These are phyloP conservation scores for Panicum hallii DNA, from an alignment of 202 grass and related monocot species.

Conservation along the genomic window DNA sequence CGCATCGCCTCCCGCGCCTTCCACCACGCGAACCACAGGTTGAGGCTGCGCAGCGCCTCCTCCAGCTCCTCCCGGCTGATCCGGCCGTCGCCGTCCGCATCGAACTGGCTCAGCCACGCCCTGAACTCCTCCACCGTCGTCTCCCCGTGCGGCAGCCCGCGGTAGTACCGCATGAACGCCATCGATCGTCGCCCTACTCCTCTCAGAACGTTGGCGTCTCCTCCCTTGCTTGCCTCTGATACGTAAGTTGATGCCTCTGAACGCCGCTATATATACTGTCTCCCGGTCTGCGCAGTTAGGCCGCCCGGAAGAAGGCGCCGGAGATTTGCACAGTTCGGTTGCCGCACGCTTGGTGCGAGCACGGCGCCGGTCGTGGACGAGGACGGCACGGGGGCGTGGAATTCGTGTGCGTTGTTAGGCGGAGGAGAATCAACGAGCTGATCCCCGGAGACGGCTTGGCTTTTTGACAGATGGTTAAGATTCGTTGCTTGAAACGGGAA, in stretches of 20 bases:
- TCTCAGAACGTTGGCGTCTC: neutral
- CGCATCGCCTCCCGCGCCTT: slow-evolving; percentile 69
- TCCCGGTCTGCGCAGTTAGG: slow-evolving; percentile 5
- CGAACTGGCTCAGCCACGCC: slow-evolving; percentile 85
- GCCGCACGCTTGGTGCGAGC: slow-evolving; percentile 41
- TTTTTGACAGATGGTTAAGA: slow-evolving; percentile 26
- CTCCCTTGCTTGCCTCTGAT: too few species aligned
- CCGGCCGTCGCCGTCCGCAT: slow-evolving; percentile 62
- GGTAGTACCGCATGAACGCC: slow-evolving; percentile 65
- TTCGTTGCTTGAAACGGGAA: slow-evolving; percentile 43
- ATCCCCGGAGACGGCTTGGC: neutral
- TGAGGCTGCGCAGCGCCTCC: slow-evolving; percentile 64
- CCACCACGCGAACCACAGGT: slow-evolving; percentile 89
- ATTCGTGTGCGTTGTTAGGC: slow-evolving; percentile 45
- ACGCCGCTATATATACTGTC: slow-evolving; percentile 27
- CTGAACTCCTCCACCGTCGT: slow-evolving; percentile 72
- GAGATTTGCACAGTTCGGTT: slow-evolving; percentile 46
- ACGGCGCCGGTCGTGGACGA: slow-evolving; percentile 11
- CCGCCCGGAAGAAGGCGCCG: neutral
- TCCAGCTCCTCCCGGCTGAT: slow-evolving; percentile 76
- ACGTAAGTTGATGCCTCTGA: neutral
- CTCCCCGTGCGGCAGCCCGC: slow-evolving; percentile 57
- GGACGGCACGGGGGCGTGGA: slow-evolving; percentile 15
- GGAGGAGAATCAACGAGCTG: neutral
- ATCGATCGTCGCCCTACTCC: slow-evolving; percentile 35